Conservation (phyloP, 352 stramenopile species). For the Phytophthora cactorum region DNA sequence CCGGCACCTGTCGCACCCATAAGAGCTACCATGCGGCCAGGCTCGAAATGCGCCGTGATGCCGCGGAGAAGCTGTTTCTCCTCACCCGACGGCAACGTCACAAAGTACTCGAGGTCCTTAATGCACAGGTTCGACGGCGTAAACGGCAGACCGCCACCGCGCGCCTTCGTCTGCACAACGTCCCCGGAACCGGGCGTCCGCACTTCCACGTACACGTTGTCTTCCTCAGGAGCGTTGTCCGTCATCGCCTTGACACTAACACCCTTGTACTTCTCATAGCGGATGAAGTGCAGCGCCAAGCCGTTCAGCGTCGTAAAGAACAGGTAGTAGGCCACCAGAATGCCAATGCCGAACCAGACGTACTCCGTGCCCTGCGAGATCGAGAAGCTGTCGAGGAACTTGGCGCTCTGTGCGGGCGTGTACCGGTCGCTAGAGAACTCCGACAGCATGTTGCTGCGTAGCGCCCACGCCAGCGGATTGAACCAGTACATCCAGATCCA, state of each 20-base stretch:
- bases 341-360: constrained; percentile 41
- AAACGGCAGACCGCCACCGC: constrained; percentile 37
- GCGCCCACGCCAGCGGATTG: constrained; percentile 52
- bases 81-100: constrained; percentile 58
- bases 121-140: constrained; percentile 48
- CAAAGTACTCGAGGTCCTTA: constrained; percentile 52
- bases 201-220: constrained; percentile 45
- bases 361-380: constrained; percentile 43
- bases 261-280: constrained; percentile 39
- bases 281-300: constrained; percentile 49
- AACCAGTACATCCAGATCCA: constrained; percentile 43
- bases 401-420: constrained; percentile 7
- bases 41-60: constrained; percentile 55
- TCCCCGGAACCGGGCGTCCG: constrained; percentile 12
- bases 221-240: constrained; percentile 8
- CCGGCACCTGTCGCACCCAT: constrained; percentile 68
- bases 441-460: constrained; percentile 48
- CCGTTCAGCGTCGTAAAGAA: constrained; percentile 48
- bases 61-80: constrained; percentile 44
- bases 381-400: constrained; percentile 37
- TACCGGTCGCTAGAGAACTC: constrained; percentile 46
- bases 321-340: constrained; percentile 52
- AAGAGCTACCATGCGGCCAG: constrained; percentile 24
- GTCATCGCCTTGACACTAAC: constrained; percentile 29
- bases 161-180: constrained; percentile 2